These are phyloP conservation scores for Borovskyia barvae DNA, from an alignment of 208 protist genomes.

Conservation along the genomic window DNA sequence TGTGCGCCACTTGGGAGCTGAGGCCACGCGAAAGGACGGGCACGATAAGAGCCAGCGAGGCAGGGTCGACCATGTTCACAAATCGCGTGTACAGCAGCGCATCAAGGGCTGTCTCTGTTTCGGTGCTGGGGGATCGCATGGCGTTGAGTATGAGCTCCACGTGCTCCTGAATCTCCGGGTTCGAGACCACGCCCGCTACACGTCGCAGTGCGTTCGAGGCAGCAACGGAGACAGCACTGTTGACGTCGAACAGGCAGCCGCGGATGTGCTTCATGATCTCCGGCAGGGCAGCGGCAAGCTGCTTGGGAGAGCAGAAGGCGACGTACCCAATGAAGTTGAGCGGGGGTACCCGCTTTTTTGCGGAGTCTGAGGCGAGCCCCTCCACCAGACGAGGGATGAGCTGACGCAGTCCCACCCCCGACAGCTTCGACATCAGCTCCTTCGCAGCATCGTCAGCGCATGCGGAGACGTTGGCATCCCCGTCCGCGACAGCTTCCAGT, in stretches of 20 bases:
- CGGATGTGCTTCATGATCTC: constrained; percentile 90
- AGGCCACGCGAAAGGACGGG: constrained; percentile 88
- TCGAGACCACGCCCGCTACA: constrained; percentile 89
- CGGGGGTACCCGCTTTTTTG: constrained; percentile 80
- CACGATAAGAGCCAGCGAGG: constrained; percentile 92
- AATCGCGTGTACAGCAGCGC: constrained; percentile 93
- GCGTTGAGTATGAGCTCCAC: constrained; percentile 88
- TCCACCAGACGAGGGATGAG: constrained; percentile 81
- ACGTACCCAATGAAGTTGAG: constrained; percentile 92
- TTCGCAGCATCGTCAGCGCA: constrained; percentile 87
- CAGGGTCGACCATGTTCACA: constrained; percentile 88
- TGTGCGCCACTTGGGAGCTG: constrained; percentile 58
- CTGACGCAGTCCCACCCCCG: constrained; percentile 85
- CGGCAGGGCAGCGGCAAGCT: constrained; percentile 86
- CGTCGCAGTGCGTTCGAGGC: constrained; percentile 83
- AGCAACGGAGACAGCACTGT: constrained; percentile 76
- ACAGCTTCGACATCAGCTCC: constrained; percentile 76
- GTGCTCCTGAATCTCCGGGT: constrained; percentile 91
- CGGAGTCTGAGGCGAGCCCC: constrained; percentile 67
- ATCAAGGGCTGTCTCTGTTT: constrained; percentile 90
- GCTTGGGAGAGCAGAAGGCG: constrained; percentile 90
- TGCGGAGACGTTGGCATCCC: constrained; percentile 80
- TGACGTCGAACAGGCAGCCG: constrained; percentile 87
- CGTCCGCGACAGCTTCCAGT: constrained; percentile 80
- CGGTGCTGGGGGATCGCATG: constrained; percentile 83